Evolutionary conservation across 2,329 filamentous ascomycete genomes (phyloP).

Genomic region (Colletotrichum camelliae): DNA sequence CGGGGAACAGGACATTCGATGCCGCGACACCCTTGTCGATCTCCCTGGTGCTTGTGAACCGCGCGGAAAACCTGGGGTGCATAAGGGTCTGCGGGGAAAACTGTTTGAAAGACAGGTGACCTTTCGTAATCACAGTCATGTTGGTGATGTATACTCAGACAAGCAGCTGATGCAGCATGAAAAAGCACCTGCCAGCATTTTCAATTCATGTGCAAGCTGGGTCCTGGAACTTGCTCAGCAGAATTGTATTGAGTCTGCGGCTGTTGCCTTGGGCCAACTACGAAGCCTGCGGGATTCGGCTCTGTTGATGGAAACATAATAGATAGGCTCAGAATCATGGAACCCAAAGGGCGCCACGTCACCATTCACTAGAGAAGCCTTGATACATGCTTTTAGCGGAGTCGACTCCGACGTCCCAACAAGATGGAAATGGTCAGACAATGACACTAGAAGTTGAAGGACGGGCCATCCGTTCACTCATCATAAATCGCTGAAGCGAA

Average conservation of each 20-base stretch:
- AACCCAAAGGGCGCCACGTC: neutral
- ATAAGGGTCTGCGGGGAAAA: neutral
- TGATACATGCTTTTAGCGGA: neutral
- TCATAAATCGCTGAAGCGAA: neutral
- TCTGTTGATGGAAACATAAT: neutral
- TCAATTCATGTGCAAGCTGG: neutral
- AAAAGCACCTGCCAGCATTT: neutral
- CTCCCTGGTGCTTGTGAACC: neutral
- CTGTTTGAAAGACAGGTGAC: neutral
- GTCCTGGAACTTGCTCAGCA: accelerated
- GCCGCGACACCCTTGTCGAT: neutral
- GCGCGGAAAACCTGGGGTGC: neutral
- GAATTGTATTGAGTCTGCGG: accelerated
- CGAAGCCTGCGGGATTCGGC: neutral
- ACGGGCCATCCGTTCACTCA: neutral
- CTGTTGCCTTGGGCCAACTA: accelerated
- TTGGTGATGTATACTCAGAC: neutral
- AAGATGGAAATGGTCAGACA: neutral
- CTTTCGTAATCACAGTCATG: neutral
- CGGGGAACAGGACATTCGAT: neutral
- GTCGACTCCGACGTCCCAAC: neutral
- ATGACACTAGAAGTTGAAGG: neutral
- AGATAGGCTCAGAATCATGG: neutral
- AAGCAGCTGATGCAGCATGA: neutral
- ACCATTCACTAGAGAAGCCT: neutral